Base-by-base conservation (phyloP, 768 basidiomycete species). In the Rhodotorula paludigena region DNA sequence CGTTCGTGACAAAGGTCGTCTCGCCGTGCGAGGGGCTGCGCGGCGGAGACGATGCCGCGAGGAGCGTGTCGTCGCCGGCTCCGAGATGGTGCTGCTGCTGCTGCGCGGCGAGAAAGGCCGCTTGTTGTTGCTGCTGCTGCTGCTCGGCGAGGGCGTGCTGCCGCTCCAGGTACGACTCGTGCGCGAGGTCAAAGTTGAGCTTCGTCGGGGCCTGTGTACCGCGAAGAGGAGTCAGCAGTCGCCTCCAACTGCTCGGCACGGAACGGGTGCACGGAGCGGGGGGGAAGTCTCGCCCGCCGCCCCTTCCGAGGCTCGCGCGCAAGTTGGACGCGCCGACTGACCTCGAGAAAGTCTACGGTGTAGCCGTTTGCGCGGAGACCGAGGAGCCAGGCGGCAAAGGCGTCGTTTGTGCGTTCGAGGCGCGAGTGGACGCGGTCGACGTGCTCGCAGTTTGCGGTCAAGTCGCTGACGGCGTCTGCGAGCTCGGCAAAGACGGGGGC, bases 291-390 rank as follows among this genome's bases (percentile, higher is more conserved):
- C 6, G 12, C 16, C 20, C n/a, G n/a, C n/a, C n/a, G n/a, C n/a
- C n/a, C n/a, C n/a, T n/a, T n/a, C n/a, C n/a, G n/a, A n/a, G n/a
- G n/a, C n/a, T n/a, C n/a, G n/a, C n/a, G n/a, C n/a, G n/a, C n/a
- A n/a, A n/a, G n/a, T n/a, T n/a, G n/a, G n/a, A n/a, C n/a, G n/a
- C n/a, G n/a, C n/a, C 2, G 14, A 39, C 41, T 21, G 38, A 56
- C 69, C 58, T 76, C 64, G 11, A 51, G 38, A 30, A 76, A 74
- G 30, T 74, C 74, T 11, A 63, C 64, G 15, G 72, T 71, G 60
- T 76, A 76, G 6, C 63, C 55, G 48, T 73, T 73, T 7, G 69
- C 61, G 28, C 72, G 45, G 32, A 76, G 39, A 0, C 72, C 74
- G 38, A 68, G 62, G 14, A 76, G 39, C 25, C 48, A 72, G 2